These are phyloP conservation scores for Sicyos edulis DNA, from an alignment of 306 rosid genomes.

Conservation along the genomic window DNA sequence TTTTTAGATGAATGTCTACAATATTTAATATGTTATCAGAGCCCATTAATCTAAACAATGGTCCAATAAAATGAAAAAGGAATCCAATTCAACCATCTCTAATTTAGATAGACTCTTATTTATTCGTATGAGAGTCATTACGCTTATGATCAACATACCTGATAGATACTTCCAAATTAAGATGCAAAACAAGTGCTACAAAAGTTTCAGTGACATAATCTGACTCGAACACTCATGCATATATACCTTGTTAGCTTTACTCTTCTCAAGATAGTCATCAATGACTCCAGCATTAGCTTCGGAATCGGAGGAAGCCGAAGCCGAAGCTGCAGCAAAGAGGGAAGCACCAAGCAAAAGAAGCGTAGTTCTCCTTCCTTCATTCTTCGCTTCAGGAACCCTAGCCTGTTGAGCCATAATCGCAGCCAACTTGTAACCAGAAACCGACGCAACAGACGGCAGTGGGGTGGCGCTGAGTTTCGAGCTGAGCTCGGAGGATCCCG, in stretches of 20 bases:
- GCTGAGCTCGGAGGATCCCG: conserved; percentile 40
- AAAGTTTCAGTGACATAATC: too few species aligned
- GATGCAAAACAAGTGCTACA: too few species aligned
- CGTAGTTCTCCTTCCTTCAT: conserved; percentile 67
- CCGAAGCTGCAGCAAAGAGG: conserved; percentile 46
- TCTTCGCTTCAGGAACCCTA: conserved; percentile 27
- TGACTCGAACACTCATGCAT: background rate
- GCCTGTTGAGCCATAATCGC: conserved; percentile 56
- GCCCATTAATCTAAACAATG: too few species aligned
- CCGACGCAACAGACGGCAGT: conserved; percentile 30
- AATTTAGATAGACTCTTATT: too few species aligned
- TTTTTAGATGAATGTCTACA: too few species aligned
- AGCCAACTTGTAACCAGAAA: conserved; percentile 34
- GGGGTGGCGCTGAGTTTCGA: conserved; percentile 35
- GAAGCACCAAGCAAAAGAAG: conserved; percentile 57
- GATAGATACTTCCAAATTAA: too few species aligned
- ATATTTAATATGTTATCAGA: too few species aligned
- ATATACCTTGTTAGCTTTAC: conserved; percentile 85
- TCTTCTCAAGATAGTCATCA: conserved; percentile 75
- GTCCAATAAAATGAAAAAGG: too few species aligned
- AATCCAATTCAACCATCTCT: too few species aligned
- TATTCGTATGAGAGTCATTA: too few species aligned
- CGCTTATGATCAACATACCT: too few species aligned
- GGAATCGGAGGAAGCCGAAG: conserved; percentile 36
- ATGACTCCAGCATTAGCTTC: conserved; percentile 73